A percentile compares a stretch with the other conserved stretches of the same genome.
Evolutionary conservation across 2,329 filamentous ascomycete species (phyloP).

Genomic region (Microascus cirrosus): DNA sequence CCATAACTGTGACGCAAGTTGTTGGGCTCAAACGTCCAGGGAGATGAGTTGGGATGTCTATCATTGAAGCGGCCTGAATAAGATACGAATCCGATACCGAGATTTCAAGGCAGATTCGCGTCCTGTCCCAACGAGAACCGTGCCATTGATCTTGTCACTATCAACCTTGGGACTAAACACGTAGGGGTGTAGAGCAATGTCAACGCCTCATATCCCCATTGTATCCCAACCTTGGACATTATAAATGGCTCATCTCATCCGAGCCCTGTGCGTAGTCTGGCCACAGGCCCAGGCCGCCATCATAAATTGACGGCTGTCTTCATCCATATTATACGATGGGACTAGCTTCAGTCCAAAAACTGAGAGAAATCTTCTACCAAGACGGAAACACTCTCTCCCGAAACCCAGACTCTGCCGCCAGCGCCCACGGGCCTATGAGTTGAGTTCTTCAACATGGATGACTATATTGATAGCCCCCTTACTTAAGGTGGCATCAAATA

Average conservation of each 20-base stretch:
- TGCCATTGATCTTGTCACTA: conserved; percentile 26
- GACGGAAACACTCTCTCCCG: conserved; percentile 38
- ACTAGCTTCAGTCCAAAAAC: conserved; percentile 20
- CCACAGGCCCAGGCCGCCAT: conserved; percentile 31
- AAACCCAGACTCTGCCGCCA: conserved; percentile 31
- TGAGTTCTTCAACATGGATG: conserved; percentile 36
- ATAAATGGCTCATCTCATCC: conserved; percentile 31
- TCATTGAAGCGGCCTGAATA: background rate
- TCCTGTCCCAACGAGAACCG: conserved; percentile 30
- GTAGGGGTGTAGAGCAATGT: conserved; percentile 28
- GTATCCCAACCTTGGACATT: conserved; percentile 26
- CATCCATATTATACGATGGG: background rate
- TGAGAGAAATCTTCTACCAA: conserved; percentile 42
- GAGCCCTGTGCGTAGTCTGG: conserved; percentile 33
- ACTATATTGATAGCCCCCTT: conserved; percentile 25
- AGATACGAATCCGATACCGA: background rate
- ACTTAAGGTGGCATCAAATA: conserved; percentile 28
- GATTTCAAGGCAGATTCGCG: conserved; percentile 23
- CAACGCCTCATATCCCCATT: conserved; percentile 21
- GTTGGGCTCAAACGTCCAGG: conserved; percentile 31
- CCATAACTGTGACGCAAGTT: conserved; percentile 41
- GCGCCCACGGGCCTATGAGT: conserved; percentile 40
- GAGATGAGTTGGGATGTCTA: conserved; percentile 18
- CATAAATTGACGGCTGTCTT: conserved; percentile 23
- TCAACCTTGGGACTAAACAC: conserved; percentile 36